phyloP scores from a whole-genome alignment of 805 yeast species.

The Candida silvicultrix region DNA sequence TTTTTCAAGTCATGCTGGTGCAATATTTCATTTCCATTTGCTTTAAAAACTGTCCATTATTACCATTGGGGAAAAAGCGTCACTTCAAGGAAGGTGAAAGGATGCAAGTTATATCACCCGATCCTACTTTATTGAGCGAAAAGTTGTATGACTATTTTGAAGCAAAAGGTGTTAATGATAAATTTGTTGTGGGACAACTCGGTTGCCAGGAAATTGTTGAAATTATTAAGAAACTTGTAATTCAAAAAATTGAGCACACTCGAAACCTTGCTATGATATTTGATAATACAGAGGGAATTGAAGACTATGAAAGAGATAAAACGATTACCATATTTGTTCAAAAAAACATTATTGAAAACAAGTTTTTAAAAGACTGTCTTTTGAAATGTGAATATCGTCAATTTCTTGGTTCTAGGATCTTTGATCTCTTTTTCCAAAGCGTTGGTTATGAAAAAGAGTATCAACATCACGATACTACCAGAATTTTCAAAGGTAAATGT shows the following conservation, averaged over 20 bases:
- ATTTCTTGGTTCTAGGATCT: background rate
- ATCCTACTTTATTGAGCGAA: background rate
- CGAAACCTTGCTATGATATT: background rate
- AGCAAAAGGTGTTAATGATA: background rate
- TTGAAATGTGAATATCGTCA: background rate
- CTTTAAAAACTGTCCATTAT: background rate
- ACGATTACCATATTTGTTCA: background rate
- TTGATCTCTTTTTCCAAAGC: background rate
- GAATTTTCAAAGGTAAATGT: background rate
- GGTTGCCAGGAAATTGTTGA: background rate
- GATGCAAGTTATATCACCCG: background rate
- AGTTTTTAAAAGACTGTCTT: background rate
- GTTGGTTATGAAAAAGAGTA: background rate
- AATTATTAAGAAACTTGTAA: background rate
- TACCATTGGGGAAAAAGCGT: too few relatives aligned
- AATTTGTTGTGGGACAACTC: background rate
- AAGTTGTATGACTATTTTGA: background rate
- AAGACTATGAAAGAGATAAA: background rate
- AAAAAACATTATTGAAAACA: background rate
- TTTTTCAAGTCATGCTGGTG: background rate
- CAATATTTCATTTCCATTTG: background rate
- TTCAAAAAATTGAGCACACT: background rate
- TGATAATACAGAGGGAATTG: background rate
- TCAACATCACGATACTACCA: background rate
- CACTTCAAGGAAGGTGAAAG: background rate